A percentile compares a stretch with the other conserved stretches of the same genome.
phyloP scores from a whole-genome alignment of 2,329 filamentous ascomycete species.

The Coniochaeta pulveracea region DNA sequence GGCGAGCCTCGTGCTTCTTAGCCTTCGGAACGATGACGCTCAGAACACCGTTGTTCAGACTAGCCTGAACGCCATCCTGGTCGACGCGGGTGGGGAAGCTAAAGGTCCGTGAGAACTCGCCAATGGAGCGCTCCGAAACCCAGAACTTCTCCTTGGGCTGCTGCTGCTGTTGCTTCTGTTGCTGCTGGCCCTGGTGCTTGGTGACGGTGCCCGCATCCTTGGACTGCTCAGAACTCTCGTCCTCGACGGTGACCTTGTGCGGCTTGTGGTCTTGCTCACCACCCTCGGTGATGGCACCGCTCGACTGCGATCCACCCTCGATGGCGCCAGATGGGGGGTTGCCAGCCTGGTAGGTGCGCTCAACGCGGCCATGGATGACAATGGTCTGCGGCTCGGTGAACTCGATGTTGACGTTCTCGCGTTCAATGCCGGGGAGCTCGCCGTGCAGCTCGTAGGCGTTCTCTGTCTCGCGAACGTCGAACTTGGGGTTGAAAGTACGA shows the following conservation, averaged over 20 bases:
- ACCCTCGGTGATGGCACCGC: slow-evolving; percentile 28
- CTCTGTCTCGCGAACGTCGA: slow-evolving; percentile 64
- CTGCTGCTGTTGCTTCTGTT: slow-evolving; percentile 10
- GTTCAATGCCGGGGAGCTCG: slow-evolving; percentile 65
- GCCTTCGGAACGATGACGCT: slow-evolving; percentile 55
- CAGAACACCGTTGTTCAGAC: slow-evolving; percentile 54
- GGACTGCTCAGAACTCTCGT: slow-evolving; percentile 32
- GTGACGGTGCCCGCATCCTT: slow-evolving; percentile 19
- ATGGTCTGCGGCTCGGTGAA: slow-evolving; percentile 69
- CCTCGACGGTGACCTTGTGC: slow-evolving; percentile 55
- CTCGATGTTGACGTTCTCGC: slow-evolving; percentile 65
- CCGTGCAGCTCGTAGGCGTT: slow-evolving; percentile 66
- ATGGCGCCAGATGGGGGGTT: slow-evolving; percentile 36
- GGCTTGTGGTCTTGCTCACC: slow-evolving; percentile 21
- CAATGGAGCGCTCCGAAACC: slow-evolving; percentile 54
- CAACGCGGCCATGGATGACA: slow-evolving; percentile 56
- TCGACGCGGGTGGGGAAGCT: slow-evolving; percentile 55
- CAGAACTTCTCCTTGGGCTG: slow-evolving; percentile 43
- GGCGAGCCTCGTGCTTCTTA: slow-evolving; percentile 43
- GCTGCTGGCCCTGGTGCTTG: slow-evolving; percentile 6
- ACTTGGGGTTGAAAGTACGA: slow-evolving; percentile 60
- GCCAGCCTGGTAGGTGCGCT: slow-evolving; percentile 49
- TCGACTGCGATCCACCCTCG: slow-evolving; percentile 24
- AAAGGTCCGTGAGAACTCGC: slow-evolving; percentile 58
- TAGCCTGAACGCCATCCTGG: slow-evolving; percentile 48